phyloP scores from a whole-genome alignment of 1,139 yeast species.

The Candida anutae region DNA sequence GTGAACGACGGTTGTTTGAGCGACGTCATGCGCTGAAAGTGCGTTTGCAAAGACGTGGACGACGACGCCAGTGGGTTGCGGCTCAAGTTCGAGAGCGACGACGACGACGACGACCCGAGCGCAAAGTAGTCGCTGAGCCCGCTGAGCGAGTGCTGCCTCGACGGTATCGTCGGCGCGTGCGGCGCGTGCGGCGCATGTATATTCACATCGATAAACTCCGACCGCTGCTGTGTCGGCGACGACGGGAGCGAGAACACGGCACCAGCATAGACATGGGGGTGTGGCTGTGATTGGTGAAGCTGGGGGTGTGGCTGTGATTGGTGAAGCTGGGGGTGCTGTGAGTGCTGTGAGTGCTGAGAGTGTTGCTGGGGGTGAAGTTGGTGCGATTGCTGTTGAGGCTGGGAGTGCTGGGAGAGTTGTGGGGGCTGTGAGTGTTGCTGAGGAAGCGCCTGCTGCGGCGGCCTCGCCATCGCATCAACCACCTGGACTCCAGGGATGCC shows the following conservation, averaged over 20 bases:
- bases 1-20: conserved; percentile 14
- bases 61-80: too few relatives aligned
- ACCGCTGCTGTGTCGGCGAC: conserved; percentile 7
- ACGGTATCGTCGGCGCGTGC: too few relatives aligned
- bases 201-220: not conserved
- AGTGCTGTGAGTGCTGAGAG: too few relatives aligned
- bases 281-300: too few relatives aligned
- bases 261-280: too few relatives aligned
- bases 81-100: conserved; percentile 17
- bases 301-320: too few relatives aligned
- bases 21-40: conserved; percentile 16
- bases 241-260: conserved; percentile 10
- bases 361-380: not conserved
- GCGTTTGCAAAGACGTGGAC: conserved; percentile 16
- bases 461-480: conserved; percentile 15
- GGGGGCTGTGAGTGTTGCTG: conserved; percentile 2
- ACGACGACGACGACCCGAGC: conserved; percentile 8
- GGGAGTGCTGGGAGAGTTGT: not conserved
- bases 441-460: conserved; percentile 1
- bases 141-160: conserved; percentile 21
- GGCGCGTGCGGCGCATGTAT: conserved; percentile 11
- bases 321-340: too few relatives aligned
- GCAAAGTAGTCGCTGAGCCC: conserved; percentile 24
- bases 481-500: conserved; percentile 25
- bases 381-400: not conserved